Percentiles rank a stretch among this genome's conserved stretches.
Evolutionary conservation across 805 yeast species (phyloP).

Genomic region (Metschnikowia similis): DNA sequence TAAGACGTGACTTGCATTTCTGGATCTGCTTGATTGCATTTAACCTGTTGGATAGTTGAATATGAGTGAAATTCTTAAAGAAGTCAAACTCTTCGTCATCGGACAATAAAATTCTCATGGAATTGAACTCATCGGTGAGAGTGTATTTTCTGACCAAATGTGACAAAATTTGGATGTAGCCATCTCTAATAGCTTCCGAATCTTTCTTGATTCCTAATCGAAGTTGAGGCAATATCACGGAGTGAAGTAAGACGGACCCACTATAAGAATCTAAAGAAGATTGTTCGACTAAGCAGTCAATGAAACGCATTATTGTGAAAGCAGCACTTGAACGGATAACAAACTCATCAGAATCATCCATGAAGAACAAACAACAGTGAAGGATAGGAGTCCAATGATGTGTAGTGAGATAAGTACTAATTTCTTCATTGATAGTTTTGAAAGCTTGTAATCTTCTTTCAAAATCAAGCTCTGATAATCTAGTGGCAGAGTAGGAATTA

Average conservation of each 20-base stretch:
- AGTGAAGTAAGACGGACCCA: constrained; percentile 43
- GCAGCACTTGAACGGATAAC: constrained; percentile 77
- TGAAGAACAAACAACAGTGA: constrained; percentile 61
- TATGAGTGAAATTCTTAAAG: constrained; percentile 71
- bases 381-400: constrained; percentile 79
- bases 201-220: constrained; percentile 60
- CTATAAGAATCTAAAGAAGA: constrained; percentile 22
- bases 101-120: constrained; percentile 56
- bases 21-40: constrained; percentile 67
- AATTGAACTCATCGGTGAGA: constrained; percentile 49
- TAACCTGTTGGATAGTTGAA: constrained; percentile 82
- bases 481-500: constrained; percentile 60
- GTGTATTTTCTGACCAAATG: constrained; percentile 52
- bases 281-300: constrained; percentile 48
- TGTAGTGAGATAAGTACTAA: constrained; percentile 41
- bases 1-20: constrained; percentile 38
- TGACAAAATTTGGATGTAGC: constrained; percentile 62
- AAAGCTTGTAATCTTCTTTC: constrained; percentile 69
- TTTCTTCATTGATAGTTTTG: constrained; percentile 54
- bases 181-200: constrained; percentile 62
- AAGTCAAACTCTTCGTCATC: constrained; percentile 84
- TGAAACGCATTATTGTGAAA: constrained; percentile 55
- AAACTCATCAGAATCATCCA: constrained; percentile 74
- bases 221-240: constrained; percentile 58
- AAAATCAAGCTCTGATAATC: constrained; percentile 75